Evolutionary conservation across 257 asterid species (phyloP).

Genomic region (Mentha longifolia): DNA sequence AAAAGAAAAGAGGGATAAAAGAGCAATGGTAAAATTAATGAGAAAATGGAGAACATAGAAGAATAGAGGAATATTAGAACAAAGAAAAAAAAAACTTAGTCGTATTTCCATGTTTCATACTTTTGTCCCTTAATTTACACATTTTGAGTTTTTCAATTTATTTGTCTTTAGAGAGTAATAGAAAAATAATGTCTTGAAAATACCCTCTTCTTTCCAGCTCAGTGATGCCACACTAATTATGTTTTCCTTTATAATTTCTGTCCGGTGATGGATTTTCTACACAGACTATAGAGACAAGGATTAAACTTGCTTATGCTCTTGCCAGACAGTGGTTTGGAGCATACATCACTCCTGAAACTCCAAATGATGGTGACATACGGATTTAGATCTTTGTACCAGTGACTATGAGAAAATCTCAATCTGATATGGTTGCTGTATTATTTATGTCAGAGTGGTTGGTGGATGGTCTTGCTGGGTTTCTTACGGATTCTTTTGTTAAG

Average conservation of each 20-base stretch:
- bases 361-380: constrained; percentile 72
- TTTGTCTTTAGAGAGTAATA: constrained; percentile 1
- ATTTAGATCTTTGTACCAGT: constrained; percentile 34
- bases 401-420: constrained; percentile 12
- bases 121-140: neutral
- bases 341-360: constrained; percentile 84
- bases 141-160: neutral
- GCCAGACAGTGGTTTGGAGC: constrained; percentile 99
- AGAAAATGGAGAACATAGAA: neutral
- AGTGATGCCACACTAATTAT: constrained; percentile 12
- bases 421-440: constrained; percentile 44
- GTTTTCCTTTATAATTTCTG: constrained; percentile 22
- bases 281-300: constrained; percentile 96
- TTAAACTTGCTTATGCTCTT: constrained; percentile 90
- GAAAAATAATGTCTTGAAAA: neutral
- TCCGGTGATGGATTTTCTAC: constrained; percentile 45
- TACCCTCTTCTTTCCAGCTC: constrained; percentile 11
- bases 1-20: neutral
- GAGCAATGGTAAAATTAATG: neutral
- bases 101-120: neutral
- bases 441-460: constrained; percentile 84
- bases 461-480: constrained; percentile 98
- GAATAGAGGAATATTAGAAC: neutral
- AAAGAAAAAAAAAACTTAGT: neutral
- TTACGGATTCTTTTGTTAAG: constrained; percentile 85